Percentiles rank a stretch among this genome's conserved stretches.
Conservation (phyloP, 139 green algal genomes). For the Picochlorum sp. region DNA sequence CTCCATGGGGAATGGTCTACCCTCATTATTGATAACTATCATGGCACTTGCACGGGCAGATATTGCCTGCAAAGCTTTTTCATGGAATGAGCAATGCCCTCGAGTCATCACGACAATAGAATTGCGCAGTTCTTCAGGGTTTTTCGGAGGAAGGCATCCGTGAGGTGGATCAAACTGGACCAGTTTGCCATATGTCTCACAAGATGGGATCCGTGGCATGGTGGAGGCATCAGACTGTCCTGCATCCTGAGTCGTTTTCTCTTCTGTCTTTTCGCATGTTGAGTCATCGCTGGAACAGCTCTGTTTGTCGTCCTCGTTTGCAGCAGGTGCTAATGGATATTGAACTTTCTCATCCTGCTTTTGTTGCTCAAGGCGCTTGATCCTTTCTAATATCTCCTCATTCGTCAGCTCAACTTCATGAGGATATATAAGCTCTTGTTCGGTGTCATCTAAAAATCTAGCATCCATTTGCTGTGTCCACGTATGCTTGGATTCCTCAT, state of each 20-base stretch:
- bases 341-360: neutral
- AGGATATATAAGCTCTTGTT: neutral
- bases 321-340: neutral
- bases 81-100: too few species aligned
- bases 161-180: neutral
- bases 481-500: neutral
- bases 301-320: neutral
- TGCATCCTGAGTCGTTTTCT: neutral
- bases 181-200: neutral
- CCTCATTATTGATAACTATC: too few species aligned
- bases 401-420: conserved; percentile 5
- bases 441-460: neutral
- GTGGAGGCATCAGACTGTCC: neutral
- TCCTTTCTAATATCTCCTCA: conserved; percentile 4
- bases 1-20: too few species aligned
- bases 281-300: neutral
- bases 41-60: too few species aligned
- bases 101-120: too few species aligned
- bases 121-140: too few species aligned
- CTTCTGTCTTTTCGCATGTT: neutral
- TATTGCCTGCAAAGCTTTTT: too few species aligned
- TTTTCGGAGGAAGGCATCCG: neutral
- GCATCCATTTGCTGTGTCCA: neutral
- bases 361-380: neutral
- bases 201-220: neutral